phyloP scores from a whole-genome alignment of 2,329 filamentous ascomycete genomes.

The Emericellopsis atlantica region DNA sequence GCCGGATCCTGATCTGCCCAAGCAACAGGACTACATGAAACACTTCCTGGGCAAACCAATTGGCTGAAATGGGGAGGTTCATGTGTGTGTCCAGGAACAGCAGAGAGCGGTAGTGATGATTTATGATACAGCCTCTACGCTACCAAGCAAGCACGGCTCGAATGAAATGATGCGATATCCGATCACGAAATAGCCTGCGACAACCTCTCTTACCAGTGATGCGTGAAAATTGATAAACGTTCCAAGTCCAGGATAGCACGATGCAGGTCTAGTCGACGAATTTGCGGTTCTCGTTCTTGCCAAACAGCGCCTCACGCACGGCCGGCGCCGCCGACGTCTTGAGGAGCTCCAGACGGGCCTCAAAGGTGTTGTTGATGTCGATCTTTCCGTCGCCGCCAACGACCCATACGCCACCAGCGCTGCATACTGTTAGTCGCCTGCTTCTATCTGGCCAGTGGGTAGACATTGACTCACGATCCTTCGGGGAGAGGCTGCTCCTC shows the following conservation, averaged over 20 bases:
- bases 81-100: not conserved
- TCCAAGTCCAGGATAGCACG: not conserved
- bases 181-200: slow-evolving; percentile 2
- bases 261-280: slow-evolving; percentile 64
- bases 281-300: slow-evolving; percentile 88
- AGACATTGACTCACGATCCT: slow-evolving; percentile 62
- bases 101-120: not conserved
- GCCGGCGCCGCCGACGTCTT: slow-evolving; percentile 75
- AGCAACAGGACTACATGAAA: slow-evolving; percentile 36
- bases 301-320: slow-evolving; percentile 78
- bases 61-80: not conserved
- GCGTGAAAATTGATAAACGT: not conserved
- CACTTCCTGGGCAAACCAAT: slow-evolving; percentile 24
- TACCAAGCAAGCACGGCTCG: slow-evolving; percentile 13
- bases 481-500: slow-evolving; percentile 70
- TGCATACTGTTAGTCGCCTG: slow-evolving; percentile 20
- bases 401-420: slow-evolving; percentile 72
- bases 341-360: slow-evolving; percentile 76
- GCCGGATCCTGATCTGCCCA: slow-evolving; percentile 22
- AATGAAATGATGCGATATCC: slow-evolving; percentile 11
- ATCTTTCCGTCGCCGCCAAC: slow-evolving; percentile 83
- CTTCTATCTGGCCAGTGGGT: slow-evolving; percentile 9
- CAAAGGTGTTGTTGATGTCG: slow-evolving; percentile 96
- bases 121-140: slow-evolving; percentile 17
- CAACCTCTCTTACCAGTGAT: slow-evolving; percentile 6